These are phyloP conservation scores for Penicillium sp. DNA, from an alignment of 2,329 filamentous ascomycete species.

Conservation along the genomic window DNA sequence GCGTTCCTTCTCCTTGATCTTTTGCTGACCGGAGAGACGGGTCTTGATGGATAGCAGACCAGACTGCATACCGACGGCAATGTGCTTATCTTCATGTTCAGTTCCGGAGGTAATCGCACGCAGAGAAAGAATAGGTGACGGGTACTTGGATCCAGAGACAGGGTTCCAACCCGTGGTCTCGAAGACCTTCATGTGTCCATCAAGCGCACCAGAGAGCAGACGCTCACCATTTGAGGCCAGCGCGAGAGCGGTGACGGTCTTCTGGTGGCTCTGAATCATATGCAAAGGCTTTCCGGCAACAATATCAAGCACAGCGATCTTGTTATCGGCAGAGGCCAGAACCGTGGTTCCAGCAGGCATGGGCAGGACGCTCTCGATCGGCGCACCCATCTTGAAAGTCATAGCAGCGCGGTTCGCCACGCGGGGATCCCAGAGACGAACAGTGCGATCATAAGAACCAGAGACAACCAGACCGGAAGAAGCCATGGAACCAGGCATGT, in stretches of 20 bases:
- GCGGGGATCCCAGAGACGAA: constrained; percentile 89
- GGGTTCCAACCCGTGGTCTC: constrained; percentile 95
- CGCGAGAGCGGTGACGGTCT: constrained; percentile 88
- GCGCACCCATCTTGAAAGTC: constrained; percentile 91
- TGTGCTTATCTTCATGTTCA: constrained; percentile 79
- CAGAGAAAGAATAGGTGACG: constrained; percentile 83
- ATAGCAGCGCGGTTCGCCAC: constrained; percentile 71
- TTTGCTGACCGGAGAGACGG: constrained; percentile 80
- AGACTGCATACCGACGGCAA: constrained; percentile 92
- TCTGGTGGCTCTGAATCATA: constrained; percentile 91
- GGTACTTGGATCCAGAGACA: constrained; percentile 91
- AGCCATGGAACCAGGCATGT: constrained; percentile 70
- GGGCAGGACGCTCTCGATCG: constrained; percentile 84
- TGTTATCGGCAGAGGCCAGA: constrained; percentile 79
- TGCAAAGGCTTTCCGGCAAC: constrained; percentile 86
- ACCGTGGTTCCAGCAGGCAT: constrained; percentile 85
- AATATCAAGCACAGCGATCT: constrained; percentile 88
- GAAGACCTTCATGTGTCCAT: constrained; percentile 96
- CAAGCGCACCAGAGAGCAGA: constrained; percentile 82
- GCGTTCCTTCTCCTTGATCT: constrained; percentile 71
- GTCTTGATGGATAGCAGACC: constrained; percentile 90
- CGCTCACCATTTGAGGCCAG: constrained; percentile 78
- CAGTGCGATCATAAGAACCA: constrained; percentile 92
- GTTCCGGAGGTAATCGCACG: constrained; percentile 70
- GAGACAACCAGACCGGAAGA: constrained; percentile 74